phyloP scores from a whole-genome alignment of 768 basidiomycete genomes.

The Saitozyma sp. region DNA sequence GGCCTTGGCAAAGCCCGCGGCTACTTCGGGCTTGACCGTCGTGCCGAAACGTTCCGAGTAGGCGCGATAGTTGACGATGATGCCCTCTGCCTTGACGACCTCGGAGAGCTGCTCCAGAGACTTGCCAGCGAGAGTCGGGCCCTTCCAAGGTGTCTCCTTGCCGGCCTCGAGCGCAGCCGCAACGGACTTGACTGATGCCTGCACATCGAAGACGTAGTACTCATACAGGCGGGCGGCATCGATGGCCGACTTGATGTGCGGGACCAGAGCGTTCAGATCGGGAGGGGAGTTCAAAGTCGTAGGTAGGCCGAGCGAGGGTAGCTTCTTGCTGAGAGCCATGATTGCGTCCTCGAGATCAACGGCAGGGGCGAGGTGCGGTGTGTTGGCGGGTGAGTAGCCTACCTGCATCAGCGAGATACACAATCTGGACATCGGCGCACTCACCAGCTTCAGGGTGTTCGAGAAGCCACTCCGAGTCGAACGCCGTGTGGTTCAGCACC shows the following conservation, averaged over 20 bases:
- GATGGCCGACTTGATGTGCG: slow-evolving; percentile 64
- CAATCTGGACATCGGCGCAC: slow-evolving; percentile 24
- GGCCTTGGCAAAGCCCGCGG: slow-evolving; percentile 73
- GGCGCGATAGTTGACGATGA: slow-evolving; percentile 63
- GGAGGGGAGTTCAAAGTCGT: slow-evolving; percentile 63
- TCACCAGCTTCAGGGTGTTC: slow-evolving; percentile 94
- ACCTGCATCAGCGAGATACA: neutral
- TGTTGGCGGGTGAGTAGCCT: slow-evolving; percentile 89
- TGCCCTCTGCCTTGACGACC: slow-evolving; percentile 60
- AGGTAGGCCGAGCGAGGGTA: slow-evolving; percentile 70
- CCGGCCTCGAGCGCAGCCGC: slow-evolving; percentile 59
- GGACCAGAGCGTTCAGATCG: slow-evolving; percentile 70
- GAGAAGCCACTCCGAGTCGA: slow-evolving; percentile 84
- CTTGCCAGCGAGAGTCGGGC: slow-evolving; percentile 63
- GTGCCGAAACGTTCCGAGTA: slow-evolving; percentile 66
- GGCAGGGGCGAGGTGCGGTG: slow-evolving; percentile 88
- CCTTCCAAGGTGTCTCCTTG: slow-evolving; percentile 63
- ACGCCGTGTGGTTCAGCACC: slow-evolving; percentile 95
- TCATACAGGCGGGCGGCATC: slow-evolving; percentile 80
- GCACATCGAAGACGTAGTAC: slow-evolving; percentile 83
- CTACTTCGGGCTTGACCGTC: slow-evolving; percentile 62
- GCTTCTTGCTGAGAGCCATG: slow-evolving; percentile 70
- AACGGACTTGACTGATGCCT: slow-evolving; percentile 61
- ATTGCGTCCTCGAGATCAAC: slow-evolving; percentile 87
- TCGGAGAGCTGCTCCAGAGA: slow-evolving; percentile 67